Evolutionary conservation across 164 flowering plant species (phyloP).

Genomic region (Dillenia turbinata): DNA sequence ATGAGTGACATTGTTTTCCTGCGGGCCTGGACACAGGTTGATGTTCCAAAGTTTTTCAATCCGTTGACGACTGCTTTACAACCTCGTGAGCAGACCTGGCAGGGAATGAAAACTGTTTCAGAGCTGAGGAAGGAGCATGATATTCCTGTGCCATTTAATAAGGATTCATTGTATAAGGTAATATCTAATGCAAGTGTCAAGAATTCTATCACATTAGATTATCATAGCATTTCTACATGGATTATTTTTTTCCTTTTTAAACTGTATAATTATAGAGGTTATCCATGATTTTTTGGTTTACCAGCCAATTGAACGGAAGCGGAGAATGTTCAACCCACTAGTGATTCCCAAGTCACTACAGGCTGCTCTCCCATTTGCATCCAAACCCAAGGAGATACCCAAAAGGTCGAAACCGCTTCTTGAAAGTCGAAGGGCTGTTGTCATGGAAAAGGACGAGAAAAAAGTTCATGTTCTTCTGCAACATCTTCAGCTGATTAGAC

Average conservation of each 20-base stretch:
- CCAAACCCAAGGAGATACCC: slow-evolving; percentile 76
- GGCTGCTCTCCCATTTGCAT: slow-evolving; percentile 69
- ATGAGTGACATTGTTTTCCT: slow-evolving; percentile 94
- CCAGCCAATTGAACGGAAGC: slow-evolving; percentile 84
- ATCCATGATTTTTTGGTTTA: background rate
- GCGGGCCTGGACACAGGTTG: slow-evolving; percentile 85
- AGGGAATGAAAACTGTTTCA: slow-evolving; percentile 86
- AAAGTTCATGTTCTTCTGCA: slow-evolving; percentile 56
- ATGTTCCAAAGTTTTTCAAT: slow-evolving; percentile 72
- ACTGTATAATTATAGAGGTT: background rate
- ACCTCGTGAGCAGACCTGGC: slow-evolving; percentile 72
- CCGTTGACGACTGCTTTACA: slow-evolving; percentile 88
- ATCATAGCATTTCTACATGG: background rate
- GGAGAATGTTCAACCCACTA: too few relatives aligned
- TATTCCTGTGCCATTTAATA: slow-evolving; percentile 74
- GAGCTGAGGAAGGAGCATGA: slow-evolving; percentile 71
- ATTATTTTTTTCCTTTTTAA: background rate
- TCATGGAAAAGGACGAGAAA: slow-evolving; percentile 73
- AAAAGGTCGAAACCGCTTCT: slow-evolving; percentile 30
- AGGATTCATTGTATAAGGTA: slow-evolving; percentile 93
- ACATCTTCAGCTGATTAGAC: slow-evolving; percentile 55
- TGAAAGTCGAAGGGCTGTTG: slow-evolving; percentile 65
- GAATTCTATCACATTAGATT: background rate
- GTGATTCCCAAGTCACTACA: too few relatives aligned
- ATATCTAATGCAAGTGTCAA: background rate